phyloP scores from a whole-genome alignment of 2,329 filamentous ascomycete species.

The Ceratocystis harringtonii region DNA sequence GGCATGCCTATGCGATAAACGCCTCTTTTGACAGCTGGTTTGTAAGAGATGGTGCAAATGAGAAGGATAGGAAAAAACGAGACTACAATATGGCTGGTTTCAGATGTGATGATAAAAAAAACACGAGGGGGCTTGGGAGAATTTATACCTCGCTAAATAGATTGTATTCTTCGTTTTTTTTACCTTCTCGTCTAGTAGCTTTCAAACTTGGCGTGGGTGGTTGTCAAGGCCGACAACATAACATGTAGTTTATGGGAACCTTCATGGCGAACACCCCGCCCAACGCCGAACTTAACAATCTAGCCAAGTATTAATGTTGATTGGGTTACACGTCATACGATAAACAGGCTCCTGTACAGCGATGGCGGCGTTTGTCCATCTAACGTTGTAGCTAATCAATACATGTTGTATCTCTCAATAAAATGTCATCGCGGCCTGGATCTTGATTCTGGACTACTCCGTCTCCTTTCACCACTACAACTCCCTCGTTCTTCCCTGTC shows the following conservation, averaged over 20 bases:
- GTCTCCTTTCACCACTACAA: neutral
- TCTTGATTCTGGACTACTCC: neutral
- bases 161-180: slow-evolving; percentile 5
- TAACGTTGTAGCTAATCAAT: neutral
- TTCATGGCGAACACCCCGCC: too few species aligned
- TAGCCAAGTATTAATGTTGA: too few species aligned
- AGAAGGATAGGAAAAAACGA: neutral
- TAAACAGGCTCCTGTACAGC: too few species aligned
- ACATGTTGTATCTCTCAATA: neutral
- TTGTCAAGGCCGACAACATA: too few species aligned
- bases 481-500: neutral
- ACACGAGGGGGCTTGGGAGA: slow-evolving; percentile 14
- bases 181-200: neutral
- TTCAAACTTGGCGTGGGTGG: neutral
- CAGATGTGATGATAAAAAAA: slow-evolving; percentile 6
- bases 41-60: slow-evolving; percentile 3
- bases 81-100: slow-evolving; percentile 2
- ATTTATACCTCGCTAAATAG: slow-evolving; percentile 11
- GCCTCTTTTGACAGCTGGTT: neutral
- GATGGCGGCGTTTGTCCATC: neutral
- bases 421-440: neutral
- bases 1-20: slow-evolving; percentile 73
- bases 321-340: too few species aligned
- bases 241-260: too few species aligned
- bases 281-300: too few species aligned